A percentile compares a stretch with the other conserved stretches of the same genome.
These are phyloP conservation scores for Yarrowia sp. DNA, from an alignment of 805 yeast species.

Conservation along the genomic window DNA sequence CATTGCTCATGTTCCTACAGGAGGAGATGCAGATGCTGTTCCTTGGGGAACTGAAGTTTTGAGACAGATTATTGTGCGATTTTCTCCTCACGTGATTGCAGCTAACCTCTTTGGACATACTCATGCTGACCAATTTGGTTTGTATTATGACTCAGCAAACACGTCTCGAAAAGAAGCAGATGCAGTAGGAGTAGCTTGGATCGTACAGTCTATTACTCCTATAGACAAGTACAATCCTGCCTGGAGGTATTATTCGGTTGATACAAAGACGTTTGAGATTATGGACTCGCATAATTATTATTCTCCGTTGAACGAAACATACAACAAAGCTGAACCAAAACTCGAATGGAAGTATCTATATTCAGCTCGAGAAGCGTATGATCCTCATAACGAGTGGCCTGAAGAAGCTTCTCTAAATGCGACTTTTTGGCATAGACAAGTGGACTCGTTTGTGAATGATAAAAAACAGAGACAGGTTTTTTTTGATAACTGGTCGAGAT, in stretches of 20 bases:
- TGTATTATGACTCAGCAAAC: constrained; percentile 51
- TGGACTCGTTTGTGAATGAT: constrained; percentile 42
- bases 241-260: constrained; percentile 71
- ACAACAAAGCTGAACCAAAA: constrained; percentile 36
- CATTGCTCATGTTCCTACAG: constrained; percentile 65
- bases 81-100: constrained; percentile 66
- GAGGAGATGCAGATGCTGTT: constrained; percentile 50
- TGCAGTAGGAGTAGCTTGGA: constrained; percentile 59
- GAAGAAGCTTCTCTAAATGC: constrained; percentile 56
- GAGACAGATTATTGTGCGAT: constrained; percentile 58
- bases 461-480: not conserved
- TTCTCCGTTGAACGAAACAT: constrained; percentile 54
- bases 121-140: constrained; percentile 63
- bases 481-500: not conserved
- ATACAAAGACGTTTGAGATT: constrained; percentile 56
- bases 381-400: constrained; percentile 63
- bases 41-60: constrained; percentile 61
- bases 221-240: constrained; percentile 59
- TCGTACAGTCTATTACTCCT: constrained; percentile 66
- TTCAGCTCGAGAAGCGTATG: constrained; percentile 39
- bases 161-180: constrained; percentile 33
- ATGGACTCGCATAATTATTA: constrained; percentile 60
- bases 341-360: constrained; percentile 64
- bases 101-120: constrained; percentile 71
- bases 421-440: constrained; percentile 57